These are phyloP conservation scores for Aurantiochytrium sp. DNA, from an alignment of 108 stramenopile genomes.

Conservation along the genomic window DNA sequence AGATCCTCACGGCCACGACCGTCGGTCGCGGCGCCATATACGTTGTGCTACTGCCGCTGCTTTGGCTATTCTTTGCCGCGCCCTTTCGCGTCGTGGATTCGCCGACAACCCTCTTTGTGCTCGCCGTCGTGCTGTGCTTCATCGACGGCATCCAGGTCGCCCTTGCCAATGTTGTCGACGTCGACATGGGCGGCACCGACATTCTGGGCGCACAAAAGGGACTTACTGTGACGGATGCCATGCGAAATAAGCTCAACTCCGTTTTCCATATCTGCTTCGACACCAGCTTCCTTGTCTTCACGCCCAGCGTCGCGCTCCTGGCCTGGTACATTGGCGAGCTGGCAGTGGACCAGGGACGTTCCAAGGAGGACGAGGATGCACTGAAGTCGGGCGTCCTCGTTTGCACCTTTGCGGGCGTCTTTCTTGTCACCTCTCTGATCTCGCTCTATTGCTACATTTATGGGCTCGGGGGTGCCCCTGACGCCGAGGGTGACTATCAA, in stretches of 20 bases:
- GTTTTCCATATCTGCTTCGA: not conserved
- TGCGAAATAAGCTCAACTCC: conserved; percentile 15
- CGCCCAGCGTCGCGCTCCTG: not conserved
- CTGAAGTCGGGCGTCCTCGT: conserved; percentile 1
- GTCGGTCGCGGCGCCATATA: not conserved
- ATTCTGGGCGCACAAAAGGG: not conserved
- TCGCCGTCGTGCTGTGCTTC: not conserved
- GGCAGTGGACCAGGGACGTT: not conserved
- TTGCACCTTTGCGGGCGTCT: not conserved
- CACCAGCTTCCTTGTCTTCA: not conserved
- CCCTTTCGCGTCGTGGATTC: not conserved
- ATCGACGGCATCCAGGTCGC: not conserved
- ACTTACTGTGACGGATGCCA: not conserved
- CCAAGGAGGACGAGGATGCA: not conserved
- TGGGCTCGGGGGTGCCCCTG: not conserved
- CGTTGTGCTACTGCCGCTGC: not conserved
- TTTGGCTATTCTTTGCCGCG: not conserved
- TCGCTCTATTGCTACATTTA: not conserved
- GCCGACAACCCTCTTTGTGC: not conserved
- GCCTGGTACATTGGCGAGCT: not conserved
- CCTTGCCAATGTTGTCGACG: not conserved
- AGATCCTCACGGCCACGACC: not conserved
- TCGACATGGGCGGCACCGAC: conserved; percentile 7
- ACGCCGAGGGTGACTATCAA: not conserved
- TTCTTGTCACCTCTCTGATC: not conserved